Percentiles rank a stretch among this genome's conserved stretches.
Conservation (phyloP, 495 filamentous ascomycete species). For the Bombardia bombarda region DNA sequence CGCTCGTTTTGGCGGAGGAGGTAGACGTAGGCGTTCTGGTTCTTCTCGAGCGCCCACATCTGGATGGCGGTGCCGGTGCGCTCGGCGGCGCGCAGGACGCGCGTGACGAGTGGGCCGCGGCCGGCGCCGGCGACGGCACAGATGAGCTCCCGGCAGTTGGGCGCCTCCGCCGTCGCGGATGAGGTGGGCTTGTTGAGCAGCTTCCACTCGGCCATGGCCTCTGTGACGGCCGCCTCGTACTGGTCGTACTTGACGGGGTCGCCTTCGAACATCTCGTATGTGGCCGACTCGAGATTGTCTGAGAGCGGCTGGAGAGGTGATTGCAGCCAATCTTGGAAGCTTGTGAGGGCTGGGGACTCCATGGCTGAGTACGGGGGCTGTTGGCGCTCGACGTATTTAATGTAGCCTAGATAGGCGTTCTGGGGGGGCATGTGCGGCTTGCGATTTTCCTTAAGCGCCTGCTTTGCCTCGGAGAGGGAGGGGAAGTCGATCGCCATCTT, state of each 20-base stretch:
- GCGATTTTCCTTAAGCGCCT: conserved; percentile 26
- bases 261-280: conserved; percentile 98
- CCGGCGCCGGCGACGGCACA: conserved; percentile 91
- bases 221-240: conserved; percentile 78
- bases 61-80: conserved; percentile 69
- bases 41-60: conserved; percentile 94
- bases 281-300: conserved; percentile 93
- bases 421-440: conserved; percentile 17
- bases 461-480: conserved; percentile 53
- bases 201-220: conserved; percentile 76
- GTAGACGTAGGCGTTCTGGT: conserved; percentile 92
- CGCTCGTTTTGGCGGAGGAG: conserved; percentile 76
- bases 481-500: conserved; percentile 45
- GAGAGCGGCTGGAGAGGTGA: conserved; percentile 89
- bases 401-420: conserved; percentile 64
- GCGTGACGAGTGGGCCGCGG: conserved; percentile 80
- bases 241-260: conserved; percentile 97
- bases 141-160: conserved; percentile 58
- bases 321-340: conserved; percentile 85
- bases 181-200: conserved; percentile 63
- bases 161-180: conserved; percentile 20
- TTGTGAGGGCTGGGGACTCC: conserved; percentile 31
- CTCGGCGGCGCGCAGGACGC: conserved; percentile 71
- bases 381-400: conserved; percentile 74
- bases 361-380: conserved; percentile 55